These are phyloP conservation scores for Pleurotus giganteus DNA, from an alignment of 768 basidiomycete species.

Conservation along the genomic window DNA sequence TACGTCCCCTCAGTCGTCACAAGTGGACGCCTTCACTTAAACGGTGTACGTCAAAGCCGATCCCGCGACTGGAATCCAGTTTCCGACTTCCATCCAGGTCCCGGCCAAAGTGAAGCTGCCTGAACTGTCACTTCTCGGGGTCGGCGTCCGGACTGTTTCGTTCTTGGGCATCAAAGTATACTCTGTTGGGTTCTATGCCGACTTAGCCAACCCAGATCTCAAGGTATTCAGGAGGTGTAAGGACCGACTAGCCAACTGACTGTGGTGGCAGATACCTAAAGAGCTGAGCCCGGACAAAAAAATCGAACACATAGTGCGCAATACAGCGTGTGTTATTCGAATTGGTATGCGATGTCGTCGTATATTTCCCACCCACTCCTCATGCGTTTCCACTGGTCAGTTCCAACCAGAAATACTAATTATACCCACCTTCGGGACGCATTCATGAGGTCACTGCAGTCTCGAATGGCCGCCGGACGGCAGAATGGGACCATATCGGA, in stretches of 20 bases:
- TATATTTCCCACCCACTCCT: not conserved
- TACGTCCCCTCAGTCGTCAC: conserved; percentile 5
- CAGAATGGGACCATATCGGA: conserved; percentile 53
- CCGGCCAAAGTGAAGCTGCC: conserved; percentile 64
- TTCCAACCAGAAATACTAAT: conserved; percentile 77
- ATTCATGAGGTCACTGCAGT: conserved; percentile 71
- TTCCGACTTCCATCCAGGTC: conserved; percentile 63
- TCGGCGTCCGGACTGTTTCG: conserved; percentile 87
- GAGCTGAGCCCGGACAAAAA: conserved; percentile 66
- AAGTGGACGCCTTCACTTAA: not conserved
- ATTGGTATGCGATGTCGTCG: conserved; percentile 47
- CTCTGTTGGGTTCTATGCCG: conserved; percentile 87
- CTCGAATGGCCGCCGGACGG: conserved; percentile 51
- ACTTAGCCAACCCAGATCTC: conserved; percentile 63
- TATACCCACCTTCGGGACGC: conserved; percentile 82
- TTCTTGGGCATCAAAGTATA: conserved; percentile 89
- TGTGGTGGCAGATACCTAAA: conserved; percentile 43
- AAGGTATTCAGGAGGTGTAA: conserved; percentile 37
- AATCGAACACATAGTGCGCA: conserved; percentile 62
- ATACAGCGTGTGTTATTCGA: conserved; percentile 69
- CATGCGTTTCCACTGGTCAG: conserved; percentile 30
- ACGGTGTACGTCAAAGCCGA: conserved; percentile 48
- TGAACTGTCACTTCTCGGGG: conserved; percentile 69
- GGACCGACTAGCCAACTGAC: not conserved
- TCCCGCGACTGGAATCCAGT: conserved; percentile 69